A percentile compares a stretch with the other conserved stretches of the same genome.
phyloP scores from a whole-genome alignment of 164 flowering plant genomes.

The Vitis labrusca region DNA sequence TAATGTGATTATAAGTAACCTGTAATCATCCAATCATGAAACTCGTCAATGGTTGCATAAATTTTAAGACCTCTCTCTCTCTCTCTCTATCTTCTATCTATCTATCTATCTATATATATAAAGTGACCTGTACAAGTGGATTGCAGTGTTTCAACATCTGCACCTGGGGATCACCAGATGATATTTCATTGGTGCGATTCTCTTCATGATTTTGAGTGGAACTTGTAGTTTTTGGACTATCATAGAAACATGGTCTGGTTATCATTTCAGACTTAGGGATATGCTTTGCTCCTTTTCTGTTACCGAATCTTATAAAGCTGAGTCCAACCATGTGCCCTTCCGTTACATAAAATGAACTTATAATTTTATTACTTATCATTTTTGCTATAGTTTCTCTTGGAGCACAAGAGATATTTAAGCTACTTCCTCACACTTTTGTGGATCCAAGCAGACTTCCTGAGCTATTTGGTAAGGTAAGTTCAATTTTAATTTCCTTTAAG shows the following conservation, averaged over 20 bases:
- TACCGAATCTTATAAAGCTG: background rate
- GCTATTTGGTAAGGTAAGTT: slow-evolving; percentile 55
- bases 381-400: slow-evolving; percentile 76
- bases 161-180: too few relatives aligned
- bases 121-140: too few relatives aligned
- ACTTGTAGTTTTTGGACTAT: background rate
- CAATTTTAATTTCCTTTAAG: background rate
- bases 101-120: too few relatives aligned
- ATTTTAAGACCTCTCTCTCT: too few relatives aligned
- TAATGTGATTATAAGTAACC: too few relatives aligned
- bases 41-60: too few relatives aligned
- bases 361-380: background rate
- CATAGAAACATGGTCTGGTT: background rate
- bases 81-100: too few relatives aligned
- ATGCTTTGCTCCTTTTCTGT: background rate
- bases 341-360: background rate
- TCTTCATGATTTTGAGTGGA: background rate
- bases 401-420: slow-evolving; percentile 94
- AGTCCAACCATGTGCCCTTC: background rate
- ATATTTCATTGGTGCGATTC: too few relatives aligned
- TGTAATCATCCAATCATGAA: too few relatives aligned
- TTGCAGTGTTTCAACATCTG: too few relatives aligned
- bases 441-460: slow-evolving; percentile 78
- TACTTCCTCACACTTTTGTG: slow-evolving; percentile 94
- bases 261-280: background rate